Base-by-base conservation (phyloP, 2,329 filamentous ascomycete species). In the Pseudofabraea citricarpa region DNA sequence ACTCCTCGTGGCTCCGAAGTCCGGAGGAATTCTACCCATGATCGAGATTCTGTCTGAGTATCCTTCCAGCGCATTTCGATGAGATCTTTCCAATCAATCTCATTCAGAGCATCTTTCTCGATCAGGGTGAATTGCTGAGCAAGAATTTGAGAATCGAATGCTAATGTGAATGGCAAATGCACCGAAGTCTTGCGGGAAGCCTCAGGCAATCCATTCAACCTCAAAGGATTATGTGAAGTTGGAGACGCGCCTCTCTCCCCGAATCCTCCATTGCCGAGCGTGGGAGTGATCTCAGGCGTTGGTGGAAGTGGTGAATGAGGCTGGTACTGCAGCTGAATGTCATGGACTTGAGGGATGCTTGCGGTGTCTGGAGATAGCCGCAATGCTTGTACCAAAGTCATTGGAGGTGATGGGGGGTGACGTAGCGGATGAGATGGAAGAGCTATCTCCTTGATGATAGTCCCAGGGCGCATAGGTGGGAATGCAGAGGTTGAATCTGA, bases 21-120 rank as follows among this genome's bases (percentile, higher is more conserved):
- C 41, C 83, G 79, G 31, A 91, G 70, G 58, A 90, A 91, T 33
- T 88, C 83, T 9, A 91, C 87, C 87, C 87, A 93, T 18, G 89
- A 87, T 41, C 81, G 77, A 26, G 81, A 77, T 47, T 83, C 72
- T 39, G 75, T 80, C 37, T 76, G 77, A 13, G 77, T 74, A 54
- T 89, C 80, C 59, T 87, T 88, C 86, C 87, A 91, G 40, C 79
- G 79, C 74, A 93, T 83, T 43, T 90, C 85, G 43, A 91, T 87
- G 10, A 93, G 71, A 54, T 93, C 87, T 60, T 86, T 89, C 87
- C 87, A 93, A 64, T 91, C 87, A 49, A 93, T 86, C 62, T 91
- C 87, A 53, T 89, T 87, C 18, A 93, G 70, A 1, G 87, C 87
- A 59, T 91, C 87, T 61, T 91, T 90, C 58, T 93, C 87, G 36